Conservation (phyloP, 805 yeast species). For the Diddensiella santjacobensis region DNA sequence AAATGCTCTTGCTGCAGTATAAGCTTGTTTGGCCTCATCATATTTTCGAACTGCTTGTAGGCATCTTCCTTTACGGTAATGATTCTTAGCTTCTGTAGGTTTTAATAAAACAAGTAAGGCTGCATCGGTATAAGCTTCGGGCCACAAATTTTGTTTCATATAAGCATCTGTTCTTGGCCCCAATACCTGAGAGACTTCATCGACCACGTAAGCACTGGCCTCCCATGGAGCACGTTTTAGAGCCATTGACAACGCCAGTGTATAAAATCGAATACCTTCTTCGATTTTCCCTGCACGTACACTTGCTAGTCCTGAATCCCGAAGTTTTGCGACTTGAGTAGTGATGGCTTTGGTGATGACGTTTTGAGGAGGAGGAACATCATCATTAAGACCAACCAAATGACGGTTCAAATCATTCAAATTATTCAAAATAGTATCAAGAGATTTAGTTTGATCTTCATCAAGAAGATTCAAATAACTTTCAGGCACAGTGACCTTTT, state of each 20-base stretch:
- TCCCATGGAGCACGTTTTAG: constrained; percentile 40
- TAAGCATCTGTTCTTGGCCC: constrained; percentile 39
- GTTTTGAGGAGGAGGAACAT: constrained; percentile 37
- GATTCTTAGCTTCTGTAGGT: constrained; percentile 32
- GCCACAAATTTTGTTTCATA: constrained; percentile 33
- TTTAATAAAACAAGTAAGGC: constrained; percentile 32
- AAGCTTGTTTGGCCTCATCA: constrained; percentile 24
- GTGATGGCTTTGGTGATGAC: constrained; percentile 26
- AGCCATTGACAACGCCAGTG: constrained; percentile 39
- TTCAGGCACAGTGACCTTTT: constrained; percentile 19
- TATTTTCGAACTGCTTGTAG: constrained; percentile 24
- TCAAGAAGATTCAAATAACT: constrained; percentile 10
- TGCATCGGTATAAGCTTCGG: constrained; percentile 38
- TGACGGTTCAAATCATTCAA: constrained; percentile 33
- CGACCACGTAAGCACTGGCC: constrained; percentile 31
- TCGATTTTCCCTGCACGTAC: constrained; percentile 26
- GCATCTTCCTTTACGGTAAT: constrained; percentile 34
- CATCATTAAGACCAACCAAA: constrained; percentile 29
- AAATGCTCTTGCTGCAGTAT: constrained; percentile 18
- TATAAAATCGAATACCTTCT: constrained; percentile 36
- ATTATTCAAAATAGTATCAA: constrained; percentile 24
- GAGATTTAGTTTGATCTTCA: constrained; percentile 20
- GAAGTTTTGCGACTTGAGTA: constrained; percentile 33
- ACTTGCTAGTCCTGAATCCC: constrained; percentile 32
- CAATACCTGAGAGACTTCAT: constrained; percentile 33